Evolutionary conservation across 495 filamentous ascomycete species (phyloP), one percentile per base, ranked within the genome.

Genomic region (Clohesyomyces aquaticus): DNA sequence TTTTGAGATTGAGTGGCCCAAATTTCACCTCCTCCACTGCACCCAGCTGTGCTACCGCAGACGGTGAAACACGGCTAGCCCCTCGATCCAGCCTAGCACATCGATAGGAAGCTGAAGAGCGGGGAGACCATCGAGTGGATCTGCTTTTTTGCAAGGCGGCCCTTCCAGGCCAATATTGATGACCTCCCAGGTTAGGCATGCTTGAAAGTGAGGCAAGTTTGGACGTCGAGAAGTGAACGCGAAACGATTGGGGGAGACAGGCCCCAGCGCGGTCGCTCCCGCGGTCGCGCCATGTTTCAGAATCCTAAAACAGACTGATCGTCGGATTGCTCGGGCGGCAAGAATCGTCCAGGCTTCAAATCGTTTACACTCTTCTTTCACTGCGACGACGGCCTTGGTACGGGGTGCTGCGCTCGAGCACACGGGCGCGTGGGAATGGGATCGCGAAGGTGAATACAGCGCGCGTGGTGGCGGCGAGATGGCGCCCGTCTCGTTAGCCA

Each of bases 161-260:
- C 41, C 51, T 38, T 25, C 50, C 46, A 69, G 66, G 52, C 65
- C 61, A 60, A 59, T 58, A 60, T 66, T 18, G 59, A 47, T 8
- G 38, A 35, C 28, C 48, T 41, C 42, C 32, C 21, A 27, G 55
- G 48, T 66, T 48, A 53, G 26, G 52, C 58, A 14, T 53, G 63
- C 26, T 45, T 10, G 46, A 27, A 59, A 16, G 58, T 63, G 62
- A 70, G 49, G 59, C 63, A 49, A 41, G 67, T 66, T 59, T 61
- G 58, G 57, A 22, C 43, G 65, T 23, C 52, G 47, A 42, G 50
- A 48, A 22, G 47, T 21, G 21, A 55, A 51, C 61, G 61, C 61
- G 67, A 55, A 66, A 50, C 55, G 46, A 72, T 72, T 72, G 70
- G 70, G 28, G 27, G 32, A 26, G 63, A 59, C 14, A 28, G 56